A percentile compares a stretch with the other conserved stretches of the same genome.
Conservation (phyloP, 2,329 filamentous ascomycete genomes). For the Trichoderma asperellum region DNA sequence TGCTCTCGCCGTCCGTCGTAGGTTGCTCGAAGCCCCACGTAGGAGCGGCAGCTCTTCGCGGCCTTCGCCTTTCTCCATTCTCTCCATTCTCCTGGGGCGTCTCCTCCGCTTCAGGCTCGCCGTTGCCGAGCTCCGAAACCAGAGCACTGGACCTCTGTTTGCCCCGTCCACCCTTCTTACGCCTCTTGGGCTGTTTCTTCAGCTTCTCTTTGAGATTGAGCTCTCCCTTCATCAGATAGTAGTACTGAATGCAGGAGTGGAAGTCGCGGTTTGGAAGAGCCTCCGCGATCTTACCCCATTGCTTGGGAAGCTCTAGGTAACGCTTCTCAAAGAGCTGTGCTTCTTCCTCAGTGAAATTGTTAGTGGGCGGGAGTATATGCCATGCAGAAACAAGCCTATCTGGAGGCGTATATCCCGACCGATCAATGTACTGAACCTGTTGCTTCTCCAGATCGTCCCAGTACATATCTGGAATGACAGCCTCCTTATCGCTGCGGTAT, state of each 20-base stretch:
- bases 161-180: constrained; percentile 59
- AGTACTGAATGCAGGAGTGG: constrained; percentile 81
- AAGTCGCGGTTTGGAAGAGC: constrained; percentile 70
- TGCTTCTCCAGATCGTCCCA: constrained; percentile 64
- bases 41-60: constrained; percentile 69
- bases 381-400: constrained; percentile 70
- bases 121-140: constrained; percentile 67
- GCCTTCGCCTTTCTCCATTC: constrained; percentile 63
- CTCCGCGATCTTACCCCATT: constrained; percentile 78
- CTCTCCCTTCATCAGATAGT: constrained; percentile 78
- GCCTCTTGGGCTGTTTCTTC: constrained; percentile 64
- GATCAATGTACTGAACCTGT: constrained; percentile 65
- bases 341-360: constrained; percentile 77
- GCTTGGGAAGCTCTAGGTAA: constrained; percentile 77
- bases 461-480: constrained; percentile 71
- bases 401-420: constrained; percentile 65
- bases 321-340: constrained; percentile 71
- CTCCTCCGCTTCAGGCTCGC: constrained; percentile 61
- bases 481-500: constrained; percentile 76
- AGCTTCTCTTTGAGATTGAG: constrained; percentile 77
- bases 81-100: constrained; percentile 57
- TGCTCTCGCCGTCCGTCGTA: constrained; percentile 63
- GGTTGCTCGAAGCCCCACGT: constrained; percentile 69
- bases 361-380: constrained; percentile 71
- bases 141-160: constrained; percentile 67